phyloP scores from a whole-genome alignment of 148 eudicot genomes.

The Beta vulgaris region DNA sequence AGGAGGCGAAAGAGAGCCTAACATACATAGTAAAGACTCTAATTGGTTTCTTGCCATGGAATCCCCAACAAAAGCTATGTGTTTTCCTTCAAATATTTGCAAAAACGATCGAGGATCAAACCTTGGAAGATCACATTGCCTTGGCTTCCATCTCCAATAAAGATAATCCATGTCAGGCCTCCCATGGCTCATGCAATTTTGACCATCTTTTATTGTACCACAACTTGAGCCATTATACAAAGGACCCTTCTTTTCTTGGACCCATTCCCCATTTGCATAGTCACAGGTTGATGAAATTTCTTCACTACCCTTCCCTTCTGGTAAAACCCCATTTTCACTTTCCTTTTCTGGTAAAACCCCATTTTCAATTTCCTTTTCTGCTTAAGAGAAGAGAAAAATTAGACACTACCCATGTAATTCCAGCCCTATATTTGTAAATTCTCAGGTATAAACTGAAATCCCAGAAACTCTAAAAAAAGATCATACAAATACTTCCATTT shows the following conservation, averaged over 20 bases:
- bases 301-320: not conserved
- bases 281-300: slow-evolving; percentile 44
- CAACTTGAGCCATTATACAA: slow-evolving; percentile 76
- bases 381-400: not conserved
- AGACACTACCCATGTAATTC: too few relatives aligned
- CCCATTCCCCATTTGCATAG: slow-evolving; percentile 75
- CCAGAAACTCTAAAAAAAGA: too few relatives aligned
- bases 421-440: too few relatives aligned
- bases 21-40: slow-evolving; percentile 79
- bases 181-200: slow-evolving; percentile 77
- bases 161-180: slow-evolving; percentile 71
- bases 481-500: too few relatives aligned
- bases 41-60: slow-evolving; percentile 91
- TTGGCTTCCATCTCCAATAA: slow-evolving; percentile 81
- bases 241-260: slow-evolving; percentile 46
- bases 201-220: slow-evolving; percentile 69
- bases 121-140: slow-evolving; percentile 55
- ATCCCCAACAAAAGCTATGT: slow-evolving; percentile 93
- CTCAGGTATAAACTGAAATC: too few relatives aligned
- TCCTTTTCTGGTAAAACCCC: slow-evolving; percentile 28
- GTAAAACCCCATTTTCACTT: slow-evolving; percentile 22
- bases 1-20: slow-evolving; percentile 55
- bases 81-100: slow-evolving; percentile 45
- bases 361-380: slow-evolving; percentile 22
- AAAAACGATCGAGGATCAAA: slow-evolving; percentile 71